phyloP scores from a whole-genome alignment of 2,329 filamentous ascomycete species.

The Didymella segeticola region DNA sequence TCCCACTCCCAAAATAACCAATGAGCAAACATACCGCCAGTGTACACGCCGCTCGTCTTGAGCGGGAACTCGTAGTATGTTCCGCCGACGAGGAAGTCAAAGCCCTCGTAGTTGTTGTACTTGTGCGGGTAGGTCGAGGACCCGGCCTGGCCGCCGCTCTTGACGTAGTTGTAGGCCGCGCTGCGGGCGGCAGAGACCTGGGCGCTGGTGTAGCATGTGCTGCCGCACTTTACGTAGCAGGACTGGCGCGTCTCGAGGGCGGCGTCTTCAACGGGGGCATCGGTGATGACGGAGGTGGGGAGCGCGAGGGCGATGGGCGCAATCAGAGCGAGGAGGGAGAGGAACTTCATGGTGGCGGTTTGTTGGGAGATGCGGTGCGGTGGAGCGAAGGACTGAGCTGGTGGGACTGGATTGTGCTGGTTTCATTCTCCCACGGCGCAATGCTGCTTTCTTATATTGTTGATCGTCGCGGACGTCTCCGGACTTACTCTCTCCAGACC shows the following conservation, averaged over 20 bases:
- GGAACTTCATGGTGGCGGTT: slow-evolving; percentile 27
- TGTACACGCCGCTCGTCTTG: slow-evolving; percentile 59
- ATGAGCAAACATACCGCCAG: slow-evolving; percentile 57
- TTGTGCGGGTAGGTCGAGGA: slow-evolving; percentile 62
- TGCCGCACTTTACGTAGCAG: slow-evolving; percentile 62
- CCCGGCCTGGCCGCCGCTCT: slow-evolving; percentile 47
- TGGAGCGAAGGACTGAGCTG: slow-evolving; percentile 20
- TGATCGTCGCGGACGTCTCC: slow-evolving; percentile 25
- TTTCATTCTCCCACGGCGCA: background rate
- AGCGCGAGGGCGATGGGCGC: slow-evolving; percentile 26
- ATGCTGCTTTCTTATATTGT: slow-evolving; percentile 5
- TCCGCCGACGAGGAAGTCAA: slow-evolving; percentile 63
- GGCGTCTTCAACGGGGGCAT: slow-evolving; percentile 14
- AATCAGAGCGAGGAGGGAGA: slow-evolving; percentile 27
- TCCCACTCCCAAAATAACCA: background rate
- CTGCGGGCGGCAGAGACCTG: slow-evolving; percentile 59
- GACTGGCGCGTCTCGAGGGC: slow-evolving; percentile 47
- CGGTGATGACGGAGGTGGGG: slow-evolving; percentile 22
- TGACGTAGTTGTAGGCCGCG: slow-evolving; percentile 60
- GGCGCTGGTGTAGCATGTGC: slow-evolving; percentile 58
- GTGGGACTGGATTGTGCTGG: slow-evolving; percentile 8
- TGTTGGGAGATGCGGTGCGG: background rate
- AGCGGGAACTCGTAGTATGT: slow-evolving; percentile 72
- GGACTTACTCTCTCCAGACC: slow-evolving; percentile 12
- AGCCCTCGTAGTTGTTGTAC: slow-evolving; percentile 69